Base-by-base conservation (phyloP, 2,329 filamentous ascomycete species). In the Claviceps purpurea region DNA sequence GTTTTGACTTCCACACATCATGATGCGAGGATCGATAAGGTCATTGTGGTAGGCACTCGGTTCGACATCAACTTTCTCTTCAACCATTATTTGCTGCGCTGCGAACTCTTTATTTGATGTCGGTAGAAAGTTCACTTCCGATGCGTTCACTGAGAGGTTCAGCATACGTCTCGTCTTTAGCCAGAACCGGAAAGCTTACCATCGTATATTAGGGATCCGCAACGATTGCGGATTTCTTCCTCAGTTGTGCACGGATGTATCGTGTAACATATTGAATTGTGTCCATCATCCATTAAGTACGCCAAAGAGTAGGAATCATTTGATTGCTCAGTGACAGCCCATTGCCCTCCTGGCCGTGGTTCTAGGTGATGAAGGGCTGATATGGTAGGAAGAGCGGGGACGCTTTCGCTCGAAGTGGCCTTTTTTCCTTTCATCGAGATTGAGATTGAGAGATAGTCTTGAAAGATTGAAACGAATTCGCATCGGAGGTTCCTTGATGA, bases 211-310 rank as follows among this genome's bases (percentile, higher is more conserved):
- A 55, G 49, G 6, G 49, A 39, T 26, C 47, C 50, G 38, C 54
- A 57, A 20, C 55, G 50, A 14, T 43, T 44, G 7, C 45, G 46
- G 18, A 56, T 44, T 11, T 52, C 53, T 44, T 54, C 52, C 47
- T 52, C 50, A 26, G 56, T 57, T 10, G 48, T 53, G 49, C 56
- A 57, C 20, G 54, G 44, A 14, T 49, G 54, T 43, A 57, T 56
- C 18, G 45, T 54, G 37, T 44, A 56, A 34, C 49, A 50, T 30
- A 54, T 46, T 22, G 52, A 45, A 18, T 48, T 26, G 13, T 5
- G 40, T 4, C 50, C 49, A 16, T 49, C 53, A 40, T 56, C 46
- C 46, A 54, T 52, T 11, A 53, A 20, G 24, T 56, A 57, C 4
- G 50, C 49, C 22, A 55, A 37, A 26, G 43, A 50, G 49, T 52